phyloP scores from a whole-genome alignment of 768 basidiomycete species.

The Naganishia antarctica region DNA sequence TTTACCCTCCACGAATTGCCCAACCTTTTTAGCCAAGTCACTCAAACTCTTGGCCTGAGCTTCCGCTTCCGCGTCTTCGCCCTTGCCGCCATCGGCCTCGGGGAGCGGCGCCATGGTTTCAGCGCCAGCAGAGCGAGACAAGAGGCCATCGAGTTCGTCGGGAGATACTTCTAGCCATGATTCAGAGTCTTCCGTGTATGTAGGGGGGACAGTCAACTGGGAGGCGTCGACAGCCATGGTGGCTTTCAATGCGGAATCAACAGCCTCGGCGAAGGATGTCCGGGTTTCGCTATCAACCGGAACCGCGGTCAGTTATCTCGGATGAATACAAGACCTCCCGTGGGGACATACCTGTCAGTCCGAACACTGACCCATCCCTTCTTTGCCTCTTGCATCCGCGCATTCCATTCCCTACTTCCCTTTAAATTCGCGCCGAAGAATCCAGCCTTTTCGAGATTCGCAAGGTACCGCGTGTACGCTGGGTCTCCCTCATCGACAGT shows the following conservation, averaged over 20 bases:
- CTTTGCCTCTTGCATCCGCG: slow-evolving; percentile 66
- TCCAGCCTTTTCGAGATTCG: slow-evolving; percentile 59
- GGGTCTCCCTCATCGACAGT: slow-evolving; percentile 26
- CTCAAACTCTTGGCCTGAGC: slow-evolving; percentile 67
- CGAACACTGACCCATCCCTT: slow-evolving; percentile 61
- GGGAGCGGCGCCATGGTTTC: slow-evolving; percentile 46
- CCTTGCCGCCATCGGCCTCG: slow-evolving; percentile 34
- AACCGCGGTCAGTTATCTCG: too few species aligned
- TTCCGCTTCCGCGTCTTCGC: slow-evolving; percentile 58
- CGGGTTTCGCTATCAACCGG: slow-evolving; percentile 54
- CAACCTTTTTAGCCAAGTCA: slow-evolving; percentile 75
- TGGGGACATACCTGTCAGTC: slow-evolving; percentile 61
- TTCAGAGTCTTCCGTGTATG: slow-evolving; percentile 63
- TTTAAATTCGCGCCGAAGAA: slow-evolving; percentile 76
- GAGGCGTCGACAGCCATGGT: slow-evolving; percentile 36
- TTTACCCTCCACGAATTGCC: slow-evolving; percentile 81
- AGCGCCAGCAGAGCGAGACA: slow-evolving; percentile 55
- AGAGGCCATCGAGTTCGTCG: slow-evolving; percentile 67
- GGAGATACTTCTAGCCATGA: slow-evolving; percentile 80
- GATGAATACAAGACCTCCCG: background rate
- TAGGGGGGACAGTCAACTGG: slow-evolving; percentile 28
- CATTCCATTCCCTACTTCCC: slow-evolving; percentile 72
- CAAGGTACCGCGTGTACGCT: slow-evolving; percentile 58
- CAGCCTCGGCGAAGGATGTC: slow-evolving; percentile 69
- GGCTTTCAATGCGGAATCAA: slow-evolving; percentile 61